phyloP scores from a whole-genome alignment of 108 stramenopile species.

The Nannochloropsis gaditana region DNA sequence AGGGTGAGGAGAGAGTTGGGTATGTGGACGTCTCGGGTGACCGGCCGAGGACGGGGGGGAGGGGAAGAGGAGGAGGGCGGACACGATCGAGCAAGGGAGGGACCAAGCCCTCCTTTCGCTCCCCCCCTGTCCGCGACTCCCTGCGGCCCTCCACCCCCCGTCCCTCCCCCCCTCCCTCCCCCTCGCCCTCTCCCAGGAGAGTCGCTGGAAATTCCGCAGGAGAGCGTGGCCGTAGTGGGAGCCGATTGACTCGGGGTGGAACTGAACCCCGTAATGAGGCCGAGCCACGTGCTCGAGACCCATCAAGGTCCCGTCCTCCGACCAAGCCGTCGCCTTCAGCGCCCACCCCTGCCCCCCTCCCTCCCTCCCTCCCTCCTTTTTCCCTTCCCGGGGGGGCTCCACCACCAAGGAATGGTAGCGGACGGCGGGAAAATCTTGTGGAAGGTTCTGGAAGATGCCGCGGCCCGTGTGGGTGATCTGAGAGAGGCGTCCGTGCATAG shows the following conservation, averaged over 20 bases:
- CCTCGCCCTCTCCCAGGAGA: constrained; percentile 27
- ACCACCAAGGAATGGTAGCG: constrained; percentile 88
- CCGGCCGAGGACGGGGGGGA: background rate
- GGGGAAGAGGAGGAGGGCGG: background rate
- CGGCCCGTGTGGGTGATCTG: constrained; percentile 50
- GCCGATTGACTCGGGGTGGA: constrained; percentile 88
- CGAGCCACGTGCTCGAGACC: constrained; percentile 62
- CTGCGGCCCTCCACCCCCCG: background rate
- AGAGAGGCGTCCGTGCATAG: constrained; percentile 79
- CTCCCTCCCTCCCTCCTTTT: background rate
- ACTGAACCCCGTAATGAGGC: constrained; percentile 89
- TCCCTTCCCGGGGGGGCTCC: constrained; percentile 39
- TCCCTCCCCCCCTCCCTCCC: background rate
- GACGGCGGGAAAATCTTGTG: constrained; percentile 63
- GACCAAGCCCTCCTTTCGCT: background rate
- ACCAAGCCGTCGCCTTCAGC: constrained; percentile 43
- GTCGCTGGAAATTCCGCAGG: constrained; percentile 32
- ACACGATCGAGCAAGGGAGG: background rate
- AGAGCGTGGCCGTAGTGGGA: constrained; percentile 49
- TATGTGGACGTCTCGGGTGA: background rate
- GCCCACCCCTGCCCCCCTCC: background rate
- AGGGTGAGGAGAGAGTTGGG: background rate
- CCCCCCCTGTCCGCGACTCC: background rate
- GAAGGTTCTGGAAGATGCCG: constrained; percentile 43
- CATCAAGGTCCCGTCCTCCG: constrained; percentile 59